phyloP scores from a whole-genome alignment of 202 grass and related monocot species.

The Digitaria exilis region DNA sequence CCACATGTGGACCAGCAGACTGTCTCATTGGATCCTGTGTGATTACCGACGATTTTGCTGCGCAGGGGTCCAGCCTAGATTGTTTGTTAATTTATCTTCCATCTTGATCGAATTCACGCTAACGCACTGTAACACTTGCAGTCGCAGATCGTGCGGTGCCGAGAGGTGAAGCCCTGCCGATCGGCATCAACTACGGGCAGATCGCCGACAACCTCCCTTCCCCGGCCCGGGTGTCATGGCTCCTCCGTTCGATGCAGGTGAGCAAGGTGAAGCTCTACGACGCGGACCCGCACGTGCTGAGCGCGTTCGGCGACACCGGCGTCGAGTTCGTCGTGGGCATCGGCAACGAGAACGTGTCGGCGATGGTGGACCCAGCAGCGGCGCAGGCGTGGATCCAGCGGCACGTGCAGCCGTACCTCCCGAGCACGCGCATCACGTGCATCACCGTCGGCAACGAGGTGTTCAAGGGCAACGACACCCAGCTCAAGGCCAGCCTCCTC shows the following conservation, averaged over 20 bases:
- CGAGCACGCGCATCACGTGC: conserved; percentile 74
- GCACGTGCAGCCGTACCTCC: conserved; percentile 70
- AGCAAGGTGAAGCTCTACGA: conserved; percentile 95
- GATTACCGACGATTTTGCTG: neutral
- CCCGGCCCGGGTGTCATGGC: conserved; percentile 56
- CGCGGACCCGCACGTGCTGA: conserved; percentile 76
- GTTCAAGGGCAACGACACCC: conserved; percentile 72
- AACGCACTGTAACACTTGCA: neutral
- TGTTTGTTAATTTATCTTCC: neutral
- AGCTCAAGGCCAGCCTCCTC: conserved; percentile 60
- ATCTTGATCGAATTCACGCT: neutral
- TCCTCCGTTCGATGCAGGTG: conserved; percentile 76
- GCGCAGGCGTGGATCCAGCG: conserved; percentile 80
- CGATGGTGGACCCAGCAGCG: conserved; percentile 56
- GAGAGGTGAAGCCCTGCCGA: conserved; percentile 29
- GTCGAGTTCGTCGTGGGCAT: conserved; percentile 86
- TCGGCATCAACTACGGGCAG: conserved; percentile 96
- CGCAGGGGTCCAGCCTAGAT: neutral
- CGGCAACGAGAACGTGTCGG: conserved; percentile 82
- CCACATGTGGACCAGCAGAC: conserved; percentile 30
- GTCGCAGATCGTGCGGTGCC: neutral
- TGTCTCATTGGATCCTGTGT: conserved; percentile 9
- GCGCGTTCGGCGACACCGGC: conserved; percentile 69
- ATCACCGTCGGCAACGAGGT: conserved; percentile 97
- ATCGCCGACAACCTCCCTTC: conserved; percentile 87